phyloP scores from a whole-genome alignment of 2,329 filamentous ascomycete genomes.

The Zelopaecilomyces penicillatus region DNA sequence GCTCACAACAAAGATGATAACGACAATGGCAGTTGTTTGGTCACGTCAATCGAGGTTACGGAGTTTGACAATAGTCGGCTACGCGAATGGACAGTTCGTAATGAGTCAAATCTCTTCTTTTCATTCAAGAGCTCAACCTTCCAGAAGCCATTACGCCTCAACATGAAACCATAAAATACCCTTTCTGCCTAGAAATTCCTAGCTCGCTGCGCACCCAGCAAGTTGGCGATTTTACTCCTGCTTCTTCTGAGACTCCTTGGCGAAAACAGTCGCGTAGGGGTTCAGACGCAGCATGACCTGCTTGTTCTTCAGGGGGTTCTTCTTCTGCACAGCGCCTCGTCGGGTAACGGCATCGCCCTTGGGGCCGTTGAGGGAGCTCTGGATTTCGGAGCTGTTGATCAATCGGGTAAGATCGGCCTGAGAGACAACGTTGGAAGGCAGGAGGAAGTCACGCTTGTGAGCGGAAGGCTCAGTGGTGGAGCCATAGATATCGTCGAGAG shows the following conservation, averaged over 20 bases:
- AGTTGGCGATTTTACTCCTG: slow-evolving; percentile 26
- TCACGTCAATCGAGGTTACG: too few species aligned
- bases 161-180: slow-evolving; percentile 27
- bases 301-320: slow-evolving; percentile 99
- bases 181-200: slow-evolving; percentile 14
- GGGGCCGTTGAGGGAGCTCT: slow-evolving; percentile 86
- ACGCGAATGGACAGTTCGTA: slow-evolving; percentile 3
- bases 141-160: slow-evolving; percentile 31
- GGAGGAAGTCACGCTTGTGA: slow-evolving; percentile 98
- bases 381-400: slow-evolving; percentile 98
- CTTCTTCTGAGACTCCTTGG: slow-evolving; percentile 51
- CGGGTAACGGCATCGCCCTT: slow-evolving; percentile 87
- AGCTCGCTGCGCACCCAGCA: slow-evolving; percentile 32
- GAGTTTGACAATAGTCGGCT: too few species aligned
- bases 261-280: slow-evolving; percentile 89
- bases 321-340: slow-evolving; percentile 91
- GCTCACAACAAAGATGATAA: too few species aligned
- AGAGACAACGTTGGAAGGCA: slow-evolving; percentile 83
- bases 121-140: slow-evolving; percentile 26
- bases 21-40: too few species aligned
- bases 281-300: slow-evolving; percentile 98
- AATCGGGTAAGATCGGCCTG: slow-evolving; percentile 94
- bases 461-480: slow-evolving; percentile 80
- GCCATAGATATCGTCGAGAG: slow-evolving; percentile 95
- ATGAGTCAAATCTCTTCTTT: slow-evolving; percentile 24